Percentiles rank a stretch among this genome's conserved stretches.
Evolutionary conservation across 441 rosid species (phyloP).

Genomic region (Flueggea neowawraea): DNA sequence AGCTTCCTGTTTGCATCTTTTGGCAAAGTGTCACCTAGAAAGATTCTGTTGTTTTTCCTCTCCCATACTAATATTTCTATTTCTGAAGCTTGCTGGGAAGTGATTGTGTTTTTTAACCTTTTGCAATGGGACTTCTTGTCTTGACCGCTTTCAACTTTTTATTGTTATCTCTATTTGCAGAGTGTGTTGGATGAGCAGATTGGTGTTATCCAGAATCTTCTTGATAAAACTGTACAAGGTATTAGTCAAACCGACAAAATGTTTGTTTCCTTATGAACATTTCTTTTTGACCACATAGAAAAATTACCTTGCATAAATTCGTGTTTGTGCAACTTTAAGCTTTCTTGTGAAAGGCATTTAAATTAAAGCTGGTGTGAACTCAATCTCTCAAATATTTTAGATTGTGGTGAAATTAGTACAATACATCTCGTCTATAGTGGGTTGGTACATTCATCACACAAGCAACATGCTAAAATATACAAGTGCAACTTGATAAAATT

Average conservation of each 20-base stretch:
- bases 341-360: no score
- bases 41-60: no score
- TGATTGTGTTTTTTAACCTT: no score
- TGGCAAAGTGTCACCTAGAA: no score
- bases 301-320: no score
- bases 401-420: background rate
- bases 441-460: background rate
- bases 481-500: no score
- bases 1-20: no score
- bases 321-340: no score
- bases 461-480: no score
- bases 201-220: slow-evolving; percentile 67
- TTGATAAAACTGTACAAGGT: slow-evolving; percentile 91
- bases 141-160: background rate
- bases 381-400: background rate
- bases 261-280: slow-evolving; percentile 4
- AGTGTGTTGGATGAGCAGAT: slow-evolving; percentile 46
- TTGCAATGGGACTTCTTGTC: background rate
- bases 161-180: slow-evolving; percentile 38
- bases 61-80: no score
- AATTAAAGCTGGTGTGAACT: background rate
- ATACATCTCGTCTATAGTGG: background rate
- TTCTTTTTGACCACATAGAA: background rate
- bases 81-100: no score
- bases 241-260: slow-evolving; percentile 13